Evolutionary conservation across 305 asterid genomes (phyloP), one percentile per base, ranked within the genome.

Genomic region (Fraxinus xanthoxyloides): DNA sequence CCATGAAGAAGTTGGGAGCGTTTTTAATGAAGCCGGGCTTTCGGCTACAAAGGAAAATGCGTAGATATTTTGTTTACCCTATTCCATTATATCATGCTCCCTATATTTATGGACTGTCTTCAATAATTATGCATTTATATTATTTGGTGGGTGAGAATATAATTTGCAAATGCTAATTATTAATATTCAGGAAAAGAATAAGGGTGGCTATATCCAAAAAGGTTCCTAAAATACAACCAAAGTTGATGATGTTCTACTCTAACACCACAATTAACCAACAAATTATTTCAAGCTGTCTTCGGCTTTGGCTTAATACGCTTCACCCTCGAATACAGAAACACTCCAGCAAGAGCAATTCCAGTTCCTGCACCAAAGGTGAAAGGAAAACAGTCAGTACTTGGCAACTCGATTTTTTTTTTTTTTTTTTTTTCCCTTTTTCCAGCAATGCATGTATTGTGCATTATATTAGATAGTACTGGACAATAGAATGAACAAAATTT

Each of bases 241-340:
- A 30, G 12, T 70, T 15, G 21, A 15, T 15, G 38, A 30, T 30
- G 43, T 70, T 30, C 75, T 31, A 31, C 23, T 82, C 91, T 35
- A 86, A 76, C 83, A 82, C 28, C 84, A 24, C 69, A 23, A 56
- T 24, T 73, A 80, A 85, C 78, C 89, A 85, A 79, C 83, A 87
- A 87, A 48, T 86, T 82, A 36, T 70, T 76, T 91, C 82, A 95
- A 76, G 93, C 92, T 73, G 89, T 81, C 88, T 93, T 94, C 10
- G 92, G 85, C 93, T 91, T 93, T 1, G 95, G 89, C 85, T 91
- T 93, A 80, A 90, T 91, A 61, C 98, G 87, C 88, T 92, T 93
- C 90, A 91, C 97, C 83, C 98, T 92, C 31, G 93, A 92, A 79
- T 92, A 91, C 79, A 91, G 82, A 88, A 92, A 91, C 76, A 92